Evolutionary conservation across 129 eudicot species (phyloP), one percentile per base, ranked within the genome.

Genomic region (Rutidosis leptorrhynchoides): DNA sequence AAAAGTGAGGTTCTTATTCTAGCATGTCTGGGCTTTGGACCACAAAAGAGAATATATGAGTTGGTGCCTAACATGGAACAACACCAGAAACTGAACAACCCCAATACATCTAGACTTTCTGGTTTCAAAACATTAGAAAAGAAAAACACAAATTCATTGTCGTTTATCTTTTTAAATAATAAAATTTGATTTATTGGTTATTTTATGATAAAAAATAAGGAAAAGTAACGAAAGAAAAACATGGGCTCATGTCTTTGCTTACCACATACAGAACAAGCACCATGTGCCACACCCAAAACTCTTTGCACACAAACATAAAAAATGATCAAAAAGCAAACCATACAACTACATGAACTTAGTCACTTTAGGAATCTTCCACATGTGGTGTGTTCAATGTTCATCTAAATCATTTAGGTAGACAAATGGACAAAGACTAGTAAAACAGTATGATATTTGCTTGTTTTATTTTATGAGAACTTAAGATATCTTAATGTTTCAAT

Each of bases 361-460:
- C 79, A 68, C 54, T 68, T 67, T 60, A 26, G 58, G 79, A 75
- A 75, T 68, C 79, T 68, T 56, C 74, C 69, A 75, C 79, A 75
- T 75, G 79, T 75, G 79, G 63, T 67, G 63, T 67, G 68, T 67
- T 54, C 28, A 20, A 1, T 23, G 17, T 20, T 58, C 68, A 67
- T 67, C 68, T 59, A 23, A 46, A 33, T 33, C 21, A 40, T 22
- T 33, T 37, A 37, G 16, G 15, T 42, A 46, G 15, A 33, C 25
- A 58, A 27, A 24, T 66, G 62, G 61, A 58, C 73, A 32, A 57
- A 66, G 46, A 74, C 46, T 45, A 65, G 33, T 74, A 49, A 53
- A 30, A 30, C 35, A 30, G 7, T 30, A 30, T 30, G 9, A 30
- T 30, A 30, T n/a, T n/a, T 30, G 35, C 8, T 6, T 6, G 35